These are phyloP conservation scores for Larix sibirica DNA, from an alignment of 83 land plant species.

Conservation along the genomic window DNA sequence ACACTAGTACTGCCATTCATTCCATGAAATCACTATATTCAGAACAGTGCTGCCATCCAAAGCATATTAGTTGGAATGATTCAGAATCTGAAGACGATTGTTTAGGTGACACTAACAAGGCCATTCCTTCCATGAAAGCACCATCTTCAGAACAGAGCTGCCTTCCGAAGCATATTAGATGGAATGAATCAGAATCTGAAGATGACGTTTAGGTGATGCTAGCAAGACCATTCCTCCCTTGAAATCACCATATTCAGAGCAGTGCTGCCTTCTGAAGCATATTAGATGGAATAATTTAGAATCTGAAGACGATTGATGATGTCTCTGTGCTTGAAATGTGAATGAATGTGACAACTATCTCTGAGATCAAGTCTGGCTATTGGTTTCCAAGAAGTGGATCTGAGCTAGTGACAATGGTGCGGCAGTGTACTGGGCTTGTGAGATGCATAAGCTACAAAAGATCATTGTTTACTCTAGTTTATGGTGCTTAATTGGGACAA, in stretches of 20 bases:
- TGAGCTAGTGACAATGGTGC: not conserved
- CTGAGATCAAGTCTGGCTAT: not conserved
- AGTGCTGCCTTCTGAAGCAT: not conserved
- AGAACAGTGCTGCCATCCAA: not conserved
- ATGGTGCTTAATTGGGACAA: not conserved
- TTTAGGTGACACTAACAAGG: not conserved
- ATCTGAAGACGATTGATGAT: not conserved
- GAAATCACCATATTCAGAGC: not conserved
- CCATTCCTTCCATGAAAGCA: not conserved
- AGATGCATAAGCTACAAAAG: not conserved
- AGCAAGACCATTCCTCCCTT: not conserved
- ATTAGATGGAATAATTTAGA: constrained; percentile 14
- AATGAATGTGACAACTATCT: not conserved
- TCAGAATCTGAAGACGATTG: not conserved
- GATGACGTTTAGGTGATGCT: not conserved
- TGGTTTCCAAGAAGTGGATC: not conserved
- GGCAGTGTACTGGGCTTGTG: no score
- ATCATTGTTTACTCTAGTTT: not conserved
- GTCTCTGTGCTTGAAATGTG: not conserved
- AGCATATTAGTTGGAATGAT: constrained; percentile 12
- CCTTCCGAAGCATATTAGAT: constrained; percentile 9
- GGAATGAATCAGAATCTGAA: constrained; percentile 17
- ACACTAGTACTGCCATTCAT: not conserved
- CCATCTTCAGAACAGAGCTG: not conserved
- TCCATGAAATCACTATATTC: not conserved